Evolutionary conservation across 1,284 basidiomycete species (phyloP), one percentile per base, ranked within the genome.

Genomic region (Pseudomicrostroma phylloplanum): DNA sequence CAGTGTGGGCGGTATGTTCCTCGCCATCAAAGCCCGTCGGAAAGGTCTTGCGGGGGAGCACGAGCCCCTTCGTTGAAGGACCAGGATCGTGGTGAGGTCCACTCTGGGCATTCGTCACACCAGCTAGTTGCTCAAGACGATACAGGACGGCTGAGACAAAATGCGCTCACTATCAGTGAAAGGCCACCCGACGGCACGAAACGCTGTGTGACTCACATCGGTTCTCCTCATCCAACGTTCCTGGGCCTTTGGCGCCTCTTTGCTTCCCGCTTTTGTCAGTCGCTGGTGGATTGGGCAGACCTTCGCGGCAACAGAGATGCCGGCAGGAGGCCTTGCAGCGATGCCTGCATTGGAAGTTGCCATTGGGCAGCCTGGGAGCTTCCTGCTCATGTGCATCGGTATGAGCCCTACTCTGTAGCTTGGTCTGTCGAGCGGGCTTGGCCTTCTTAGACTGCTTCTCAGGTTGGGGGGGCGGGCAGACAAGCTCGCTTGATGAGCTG

Each of bases 221-320:
- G 12, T 21, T 17, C 43, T 48, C 21, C 21, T 48, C 43, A 21
- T 48, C 21, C 6, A 13, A 3, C 15, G 4, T 48, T n/a, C 4
- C 17, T 48, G 6, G 43, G 43, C 12, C 43, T 17, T 48, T 17
- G 15, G 21, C 43, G 43, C 15, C 43, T 48, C 12, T 48, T 48
- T 6, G 43, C 6, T 17, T 48, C 12, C 21, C 43, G 12, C 17
- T 48, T 48, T 17, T 48, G 43, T 17, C 15, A 48, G 43, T n/a
- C 15, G 43, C 21, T 48, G 15, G 15, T 17, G 43, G 43, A 6
- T 59, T 42, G 36, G 61, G 61, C 13, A 62, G 57, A 15, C 61
- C 61, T 23, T 62, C 61, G 36, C 61, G 57, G 49, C 62, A 77
- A 69, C 79, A 80, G 25, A 69, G 62, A 53, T 80, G 79, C 26